These are phyloP conservation scores for Dissophora globulifera DNA, from an alignment of 192 early-diverging fungal genomes.

Conservation along the genomic window DNA sequence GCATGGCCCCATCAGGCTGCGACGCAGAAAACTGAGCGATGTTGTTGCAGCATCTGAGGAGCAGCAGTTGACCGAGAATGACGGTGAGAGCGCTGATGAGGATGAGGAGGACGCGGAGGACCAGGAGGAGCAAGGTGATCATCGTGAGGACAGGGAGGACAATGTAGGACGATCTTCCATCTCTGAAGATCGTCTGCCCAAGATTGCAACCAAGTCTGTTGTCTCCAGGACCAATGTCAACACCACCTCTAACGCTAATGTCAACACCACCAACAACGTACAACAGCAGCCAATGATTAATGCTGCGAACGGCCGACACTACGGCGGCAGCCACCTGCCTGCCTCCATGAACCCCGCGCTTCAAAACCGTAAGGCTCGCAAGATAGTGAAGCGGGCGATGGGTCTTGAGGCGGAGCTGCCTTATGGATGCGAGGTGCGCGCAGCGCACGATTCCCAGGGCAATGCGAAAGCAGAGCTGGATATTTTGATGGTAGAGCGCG, in stretches of 20 bases:
- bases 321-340: slow-evolving; percentile 49
- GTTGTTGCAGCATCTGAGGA: too few relatives aligned
- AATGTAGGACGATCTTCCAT: too few relatives aligned
- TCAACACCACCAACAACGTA: not conserved
- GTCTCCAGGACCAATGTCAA: not conserved
- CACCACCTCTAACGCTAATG: too few relatives aligned
- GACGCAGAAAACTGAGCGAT: slow-evolving; percentile 30
- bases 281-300: slow-evolving; percentile 5
- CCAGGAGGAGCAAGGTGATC: too few relatives aligned
- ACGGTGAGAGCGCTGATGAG: slow-evolving; percentile 1
- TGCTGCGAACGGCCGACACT: slow-evolving; percentile 34
- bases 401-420: slow-evolving; percentile 48
- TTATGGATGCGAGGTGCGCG: slow-evolving; percentile 40
- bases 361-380: slow-evolving; percentile 25
- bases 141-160: too few relatives aligned
- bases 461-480: slow-evolving; percentile 45
- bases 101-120: not conserved
- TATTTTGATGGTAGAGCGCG: slow-evolving; percentile 44
- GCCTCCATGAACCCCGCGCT: slow-evolving; percentile 20
- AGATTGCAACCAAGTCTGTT: slow-evolving; percentile 38
- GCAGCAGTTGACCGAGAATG: not conserved
- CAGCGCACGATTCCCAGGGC: slow-evolving; percentile 23
- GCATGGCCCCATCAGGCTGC: slow-evolving; percentile 49
- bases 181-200: slow-evolving; percentile 39
- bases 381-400: slow-evolving; percentile 25